Percentiles rank a stretch among this genome's conserved stretches.
phyloP scores from a whole-genome alignment of 805 yeast genomes.

The Metschnikowia arizonensis region DNA sequence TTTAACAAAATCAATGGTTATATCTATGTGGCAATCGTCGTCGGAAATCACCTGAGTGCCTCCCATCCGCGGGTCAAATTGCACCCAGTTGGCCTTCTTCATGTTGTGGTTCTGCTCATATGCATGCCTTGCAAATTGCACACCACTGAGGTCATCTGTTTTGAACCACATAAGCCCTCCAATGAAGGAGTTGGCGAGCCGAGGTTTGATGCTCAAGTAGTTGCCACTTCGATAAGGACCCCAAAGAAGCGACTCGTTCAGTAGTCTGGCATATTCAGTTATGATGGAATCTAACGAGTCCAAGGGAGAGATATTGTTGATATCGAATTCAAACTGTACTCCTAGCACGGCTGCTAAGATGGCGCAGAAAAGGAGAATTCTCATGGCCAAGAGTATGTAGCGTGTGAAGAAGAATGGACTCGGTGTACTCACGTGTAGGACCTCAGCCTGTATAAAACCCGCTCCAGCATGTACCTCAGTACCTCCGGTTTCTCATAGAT shows the following conservation, averaged over 20 bases:
- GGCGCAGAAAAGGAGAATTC: constrained; percentile 2
- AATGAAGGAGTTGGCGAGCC: constrained; percentile 68
- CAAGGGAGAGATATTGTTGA: constrained; percentile 8
- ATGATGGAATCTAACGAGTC: not conserved
- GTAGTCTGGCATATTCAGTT: not conserved
- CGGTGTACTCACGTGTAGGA: too few species aligned
- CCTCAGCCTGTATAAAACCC: too few species aligned
- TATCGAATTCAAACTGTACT: constrained; percentile 13
- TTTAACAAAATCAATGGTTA: constrained; percentile 75
- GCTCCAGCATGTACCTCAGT: too few species aligned
- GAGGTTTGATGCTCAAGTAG: constrained; percentile 82
- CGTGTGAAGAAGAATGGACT: too few species aligned
- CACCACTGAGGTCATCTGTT: constrained; percentile 50
- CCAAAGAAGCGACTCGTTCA: constrained; percentile 50
- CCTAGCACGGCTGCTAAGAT: constrained; percentile 1
- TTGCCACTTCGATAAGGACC: constrained; percentile 89
- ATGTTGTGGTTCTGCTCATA: constrained; percentile 72
- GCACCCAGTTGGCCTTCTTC: constrained; percentile 77
- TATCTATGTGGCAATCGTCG: constrained; percentile 52
- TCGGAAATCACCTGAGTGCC: constrained; percentile 78
- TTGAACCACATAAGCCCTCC: constrained; percentile 89
- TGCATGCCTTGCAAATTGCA: constrained; percentile 61
- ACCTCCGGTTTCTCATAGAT: too few species aligned
- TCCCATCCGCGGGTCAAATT: constrained; percentile 82
- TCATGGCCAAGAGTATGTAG: not conserved